Conservation (phyloP, 139 green algal species). For the Ulvella scutata region DNA sequence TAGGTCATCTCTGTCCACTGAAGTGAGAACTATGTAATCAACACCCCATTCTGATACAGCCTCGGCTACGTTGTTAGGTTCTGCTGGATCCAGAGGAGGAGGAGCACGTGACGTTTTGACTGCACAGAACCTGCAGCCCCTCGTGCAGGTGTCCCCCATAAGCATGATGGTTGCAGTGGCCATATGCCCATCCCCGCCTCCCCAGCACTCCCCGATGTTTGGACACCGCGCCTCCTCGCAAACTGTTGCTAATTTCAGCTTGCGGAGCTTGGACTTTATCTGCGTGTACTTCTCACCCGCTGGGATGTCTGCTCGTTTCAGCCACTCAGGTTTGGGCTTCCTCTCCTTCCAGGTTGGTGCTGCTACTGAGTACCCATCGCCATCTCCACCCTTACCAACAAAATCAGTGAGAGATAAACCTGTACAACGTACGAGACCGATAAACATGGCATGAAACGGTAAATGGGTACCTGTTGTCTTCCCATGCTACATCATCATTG, state of each 20-base stretch:
- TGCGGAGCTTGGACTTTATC: slow-evolving; percentile 84
- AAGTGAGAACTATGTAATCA: slow-evolving; percentile 95
- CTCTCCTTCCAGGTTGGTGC: slow-evolving; percentile 66
- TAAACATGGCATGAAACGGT: too few relatives aligned
- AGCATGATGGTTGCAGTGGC: slow-evolving; percentile 99
- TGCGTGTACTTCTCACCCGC: slow-evolving; percentile 75
- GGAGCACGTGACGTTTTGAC: slow-evolving; percentile 80
- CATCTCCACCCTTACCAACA: background rate
- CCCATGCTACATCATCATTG: too few relatives aligned
- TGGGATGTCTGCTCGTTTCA: slow-evolving; percentile 76
- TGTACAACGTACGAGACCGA: too few relatives aligned
- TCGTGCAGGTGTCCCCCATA: slow-evolving; percentile 88
- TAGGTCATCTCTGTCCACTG: slow-evolving; percentile 95
- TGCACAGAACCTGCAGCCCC: slow-evolving; percentile 86
- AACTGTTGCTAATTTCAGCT: slow-evolving; percentile 93
- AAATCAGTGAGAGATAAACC: background rate
- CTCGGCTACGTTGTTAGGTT: slow-evolving; percentile 84
- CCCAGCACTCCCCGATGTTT: slow-evolving; percentile 95
- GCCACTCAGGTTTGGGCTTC: slow-evolving; percentile 91
- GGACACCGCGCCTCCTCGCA: slow-evolving; percentile 91
- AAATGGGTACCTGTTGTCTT: too few relatives aligned
- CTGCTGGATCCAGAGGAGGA: slow-evolving; percentile 72
- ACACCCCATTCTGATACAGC: slow-evolving; percentile 86
- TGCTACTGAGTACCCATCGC: slow-evolving; percentile 51
- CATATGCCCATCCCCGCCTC: slow-evolving; percentile 70